A percentile compares a stretch with the other conserved stretches of the same genome.
These are phyloP conservation scores for Neodidymelliopsis sp. DNA, from an alignment of 2,329 filamentous ascomycete genomes.

Conservation along the genomic window DNA sequence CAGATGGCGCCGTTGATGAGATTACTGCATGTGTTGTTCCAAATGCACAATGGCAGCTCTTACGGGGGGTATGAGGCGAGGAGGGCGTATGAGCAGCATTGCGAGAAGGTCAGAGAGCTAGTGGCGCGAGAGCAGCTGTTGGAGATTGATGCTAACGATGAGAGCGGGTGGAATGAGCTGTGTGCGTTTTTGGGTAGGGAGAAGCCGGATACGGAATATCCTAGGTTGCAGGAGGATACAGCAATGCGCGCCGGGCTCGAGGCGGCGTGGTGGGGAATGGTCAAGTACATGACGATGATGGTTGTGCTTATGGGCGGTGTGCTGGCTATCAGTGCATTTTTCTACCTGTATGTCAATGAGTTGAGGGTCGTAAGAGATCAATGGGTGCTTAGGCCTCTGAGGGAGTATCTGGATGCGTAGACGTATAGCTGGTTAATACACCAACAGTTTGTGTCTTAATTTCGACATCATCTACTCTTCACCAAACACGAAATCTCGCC, in stretches of 20 bases:
- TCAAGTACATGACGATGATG: conserved; percentile 30
- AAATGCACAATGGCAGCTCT: conserved; percentile 31
- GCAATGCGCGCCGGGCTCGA: conserved; percentile 28
- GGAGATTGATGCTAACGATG: conserved; percentile 34
- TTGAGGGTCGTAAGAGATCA: conserved; percentile 21
- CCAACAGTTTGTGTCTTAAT: no score
- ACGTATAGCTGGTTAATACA: no score
- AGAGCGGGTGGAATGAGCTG: conserved; percentile 34
- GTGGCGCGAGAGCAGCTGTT: conserved; percentile 34
- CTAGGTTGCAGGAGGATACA: conserved; percentile 30
- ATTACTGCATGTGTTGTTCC: conserved; percentile 34
- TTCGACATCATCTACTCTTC: conserved; percentile 1
- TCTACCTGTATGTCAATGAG: conserved; percentile 21
- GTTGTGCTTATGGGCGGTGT: conserved; percentile 24
- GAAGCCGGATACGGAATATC: conserved; percentile 28
- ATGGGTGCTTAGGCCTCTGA: conserved; percentile 17
- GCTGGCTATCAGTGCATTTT: conserved; percentile 1
- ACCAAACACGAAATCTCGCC: conserved; percentile 77
- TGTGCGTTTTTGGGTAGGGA: conserved; percentile 37
- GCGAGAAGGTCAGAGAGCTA: conserved; percentile 30
- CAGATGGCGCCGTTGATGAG: conserved; percentile 34
- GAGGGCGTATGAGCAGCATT: conserved; percentile 35
- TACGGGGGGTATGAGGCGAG: conserved; percentile 31
- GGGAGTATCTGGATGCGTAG: conserved; percentile 22
- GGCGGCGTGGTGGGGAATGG: conserved; percentile 32